Evolutionary conservation across 179 eudicot genomes (phyloP), one percentile per base, ranked within the genome.

Genomic region (Silene coronaria): DNA sequence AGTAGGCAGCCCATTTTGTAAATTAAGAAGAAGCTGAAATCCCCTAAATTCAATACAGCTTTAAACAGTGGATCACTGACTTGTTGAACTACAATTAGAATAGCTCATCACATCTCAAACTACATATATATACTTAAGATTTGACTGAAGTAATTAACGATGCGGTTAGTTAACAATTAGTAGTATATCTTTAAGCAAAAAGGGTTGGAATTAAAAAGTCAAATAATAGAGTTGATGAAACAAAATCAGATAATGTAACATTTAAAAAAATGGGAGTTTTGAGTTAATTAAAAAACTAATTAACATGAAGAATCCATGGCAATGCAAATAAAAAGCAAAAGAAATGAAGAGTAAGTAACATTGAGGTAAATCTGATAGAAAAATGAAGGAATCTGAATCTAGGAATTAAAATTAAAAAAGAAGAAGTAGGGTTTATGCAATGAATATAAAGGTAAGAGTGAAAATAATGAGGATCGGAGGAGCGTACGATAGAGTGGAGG

Each of bases 171-270:
- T 19, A 32, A 72, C 60, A 58, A 10, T 72, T 42, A n/a, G n/a
- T n/a, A n/a, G n/a, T n/a, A 26, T 26, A 72, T 59, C 27, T 30
- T 72, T 72, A n/a, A 58, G 51, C 51, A 8, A 32, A 36, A 57
- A 6, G 55, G 1, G 30, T n/a, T 16, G n/a, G 34, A 57, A 58
- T 21, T 19, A 1, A 53, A 38, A 70, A 51, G 24, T 16, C 61
- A 9, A 53, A 23, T 51, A 48, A 71, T 6, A n/a, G 8, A 70
- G 7, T 0, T 9, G 23, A 34, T 30, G 2, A 19, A 16, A 21
- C n/a, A 27, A 62, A 63, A 74, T 14, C 60, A 19, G 6, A n/a
- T n/a, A n/a, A n/a, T n/a, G n/a, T n/a, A n/a, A n/a, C n/a, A n/a
- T n/a, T n/a, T n/a, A n/a, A n/a, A n/a, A 16, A 19, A 13, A 65